Conservation (phyloP, 495 filamentous ascomycete species). For the Aspergillus olivimuriae region DNA sequence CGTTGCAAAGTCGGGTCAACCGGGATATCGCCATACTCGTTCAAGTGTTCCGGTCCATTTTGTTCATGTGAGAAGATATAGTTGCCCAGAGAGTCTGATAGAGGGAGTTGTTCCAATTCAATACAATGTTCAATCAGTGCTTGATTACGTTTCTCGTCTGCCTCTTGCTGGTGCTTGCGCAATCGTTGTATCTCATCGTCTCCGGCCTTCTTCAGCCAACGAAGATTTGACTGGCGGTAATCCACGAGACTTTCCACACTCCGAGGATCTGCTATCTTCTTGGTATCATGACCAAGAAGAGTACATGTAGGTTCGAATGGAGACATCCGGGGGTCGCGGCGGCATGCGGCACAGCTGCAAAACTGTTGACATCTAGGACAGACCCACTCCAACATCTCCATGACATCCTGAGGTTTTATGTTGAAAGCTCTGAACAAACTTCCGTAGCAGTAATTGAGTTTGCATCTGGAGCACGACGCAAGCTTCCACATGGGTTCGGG, state of each 20-base stretch:
- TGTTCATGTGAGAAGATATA: slow-evolving; percentile 27
- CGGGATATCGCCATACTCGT: slow-evolving; percentile 31
- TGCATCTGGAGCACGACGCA: slow-evolving; percentile 68
- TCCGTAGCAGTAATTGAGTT: slow-evolving; percentile 76
- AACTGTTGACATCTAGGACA: slow-evolving; percentile 80
- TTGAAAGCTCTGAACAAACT: slow-evolving; percentile 85
- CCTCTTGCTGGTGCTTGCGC: slow-evolving; percentile 42
- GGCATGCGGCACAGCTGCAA: slow-evolving; percentile 79
- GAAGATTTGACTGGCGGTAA: slow-evolving; percentile 74
- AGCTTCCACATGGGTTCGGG: slow-evolving; percentile 75
- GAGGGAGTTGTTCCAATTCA: slow-evolving; percentile 19
- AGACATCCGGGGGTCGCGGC: slow-evolving; percentile 46
- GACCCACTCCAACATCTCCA: slow-evolving; percentile 74
- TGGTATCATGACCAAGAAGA: slow-evolving; percentile 82
- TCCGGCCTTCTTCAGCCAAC: slow-evolving; percentile 59
- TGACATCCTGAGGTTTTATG: slow-evolving; percentile 66
- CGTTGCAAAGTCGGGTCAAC: slow-evolving; percentile 45
- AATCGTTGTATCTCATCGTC: slow-evolving; percentile 44
- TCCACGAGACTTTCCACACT: slow-evolving; percentile 84
- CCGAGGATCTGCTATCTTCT: slow-evolving; percentile 77
- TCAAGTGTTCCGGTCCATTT: slow-evolving; percentile 15
- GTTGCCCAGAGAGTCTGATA: slow-evolving; percentile 12
- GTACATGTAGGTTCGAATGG: slow-evolving; percentile 82
- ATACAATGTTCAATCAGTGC: slow-evolving; percentile 32
- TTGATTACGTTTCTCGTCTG: slow-evolving; percentile 39